A percentile compares a stretch with the other conserved stretches of the same genome.
phyloP scores from a whole-genome alignment of 768 basidiomycete genomes.

The Hortiboletus campestris region DNA sequence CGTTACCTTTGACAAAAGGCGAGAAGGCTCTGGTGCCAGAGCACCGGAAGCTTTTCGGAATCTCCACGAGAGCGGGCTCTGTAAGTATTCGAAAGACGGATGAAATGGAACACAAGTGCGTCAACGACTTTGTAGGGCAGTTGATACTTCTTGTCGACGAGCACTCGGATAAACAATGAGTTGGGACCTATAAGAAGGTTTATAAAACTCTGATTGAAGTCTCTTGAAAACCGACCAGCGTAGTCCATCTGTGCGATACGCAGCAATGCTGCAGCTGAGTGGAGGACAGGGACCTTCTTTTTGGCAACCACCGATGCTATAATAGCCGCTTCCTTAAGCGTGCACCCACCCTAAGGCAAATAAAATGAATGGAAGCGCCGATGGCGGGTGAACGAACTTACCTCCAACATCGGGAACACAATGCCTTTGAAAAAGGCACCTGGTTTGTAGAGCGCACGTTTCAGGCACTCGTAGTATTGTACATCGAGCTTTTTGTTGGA shows the following conservation, averaged over 20 bases:
- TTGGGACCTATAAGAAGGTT: constrained; percentile 61
- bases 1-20: constrained; percentile 88
- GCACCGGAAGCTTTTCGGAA: constrained; percentile 82
- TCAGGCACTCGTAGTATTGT: constrained; percentile 92
- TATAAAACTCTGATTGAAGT: neutral
- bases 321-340: constrained; percentile 92
- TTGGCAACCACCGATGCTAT: constrained; percentile 87
- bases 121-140: constrained; percentile 98
- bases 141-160: constrained; percentile 97
- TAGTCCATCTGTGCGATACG: constrained; percentile 97
- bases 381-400: constrained; percentile 36
- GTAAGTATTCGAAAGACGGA: constrained; percentile 90
- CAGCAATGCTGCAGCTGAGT: constrained; percentile 92
- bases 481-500: constrained; percentile 86
- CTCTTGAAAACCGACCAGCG: constrained; percentile 50
- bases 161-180: constrained; percentile 93
- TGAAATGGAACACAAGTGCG: constrained; percentile 96
- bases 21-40: constrained; percentile 97
- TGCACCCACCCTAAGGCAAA: constrained; percentile 64
- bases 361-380: constrained; percentile 29
- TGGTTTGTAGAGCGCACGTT: constrained; percentile 92
- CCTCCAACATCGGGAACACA: constrained; percentile 92
- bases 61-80: constrained; percentile 70
- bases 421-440: constrained; percentile 98
- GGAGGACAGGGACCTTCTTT: constrained; percentile 93